Evolutionary conservation across 306 rosid species (phyloP), one percentile per base, ranked within the genome.

Genomic region (Cyamopsis tetragonoloba): DNA sequence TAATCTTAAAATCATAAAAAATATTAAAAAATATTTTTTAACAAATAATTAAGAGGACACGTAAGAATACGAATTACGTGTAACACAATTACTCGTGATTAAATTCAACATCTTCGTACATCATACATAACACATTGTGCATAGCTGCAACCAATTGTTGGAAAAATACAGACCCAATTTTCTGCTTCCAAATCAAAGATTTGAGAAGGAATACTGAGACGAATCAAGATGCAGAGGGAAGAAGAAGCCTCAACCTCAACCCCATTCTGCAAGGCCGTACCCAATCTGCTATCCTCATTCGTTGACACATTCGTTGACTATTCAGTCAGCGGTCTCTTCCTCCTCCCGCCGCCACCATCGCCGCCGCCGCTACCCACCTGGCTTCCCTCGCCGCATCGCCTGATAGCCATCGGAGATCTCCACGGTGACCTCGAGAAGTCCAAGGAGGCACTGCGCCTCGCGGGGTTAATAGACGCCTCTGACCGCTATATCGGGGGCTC

Each of bases 361-460:
- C 53, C 74, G 9, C 57, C 65, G 12, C 59, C 24, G 0, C 19
- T 54, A 12, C 53, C 80, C 27, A 92, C 98, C 1, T 66, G 62
- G 6, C 46, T 88, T 3, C 79, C 90, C 79, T 43, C 74, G 19
- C 53, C 88, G 11, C 62, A 28, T 3, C 96, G 97, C 6, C 82
- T 93, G 3, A 60, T 89, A 30, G 98, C 97, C 2, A 64, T 93
- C 5, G 98, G 98, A 11, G 97, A 93, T 39, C 86, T 93, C 67
- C 98, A 93, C 19, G 95, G 96, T n/a, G 97, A 93, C 73, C 83
- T 93, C n/a, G 74, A 80, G 19, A 88, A 86, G 84, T 78, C 97
- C 9, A 86, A 80, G 81, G 69, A 90, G 53, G 89, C 97, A 0
- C 74, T 90, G 1, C 75, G 88, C 30, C 81, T 93, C 15, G 96